These are phyloP conservation scores for Fusarium succisae DNA, from an alignment of 2,329 filamentous ascomycete species.

Conservation along the genomic window DNA sequence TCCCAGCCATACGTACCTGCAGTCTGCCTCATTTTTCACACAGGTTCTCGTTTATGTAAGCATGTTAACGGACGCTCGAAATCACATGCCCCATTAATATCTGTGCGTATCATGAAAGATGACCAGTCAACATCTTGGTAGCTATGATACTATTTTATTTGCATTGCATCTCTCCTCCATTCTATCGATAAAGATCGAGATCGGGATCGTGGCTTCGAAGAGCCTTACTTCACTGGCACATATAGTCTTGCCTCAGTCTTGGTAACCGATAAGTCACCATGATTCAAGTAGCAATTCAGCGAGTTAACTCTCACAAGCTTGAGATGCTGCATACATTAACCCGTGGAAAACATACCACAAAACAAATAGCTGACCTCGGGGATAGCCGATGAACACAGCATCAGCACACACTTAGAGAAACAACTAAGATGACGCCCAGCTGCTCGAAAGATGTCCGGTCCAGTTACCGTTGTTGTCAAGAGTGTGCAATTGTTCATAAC, in stretches of 20 bases:
- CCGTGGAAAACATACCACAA: too few relatives aligned
- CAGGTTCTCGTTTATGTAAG: neutral
- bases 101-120: neutral
- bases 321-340: neutral
- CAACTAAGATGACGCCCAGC: neutral
- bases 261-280: neutral
- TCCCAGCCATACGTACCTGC: neutral
- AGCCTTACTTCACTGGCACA: too few relatives aligned
- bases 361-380: rapidly evolving
- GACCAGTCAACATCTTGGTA: neutral
- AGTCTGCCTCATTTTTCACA: neutral
- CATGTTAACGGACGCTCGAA: neutral
- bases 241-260: neutral
- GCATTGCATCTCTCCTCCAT: neutral
- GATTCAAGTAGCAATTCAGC: neutral
- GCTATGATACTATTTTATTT: neutral
- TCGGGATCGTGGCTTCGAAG: rapidly evolving
- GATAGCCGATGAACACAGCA: neutral
- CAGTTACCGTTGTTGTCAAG: neutral
- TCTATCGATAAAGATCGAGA: neutral
- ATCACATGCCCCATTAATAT: neutral
- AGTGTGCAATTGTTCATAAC: neutral
- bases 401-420: neutral
- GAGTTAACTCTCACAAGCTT: too few relatives aligned
- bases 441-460: too few relatives aligned